Evolutionary conservation across 2,329 filamentous ascomycete genomes (phyloP).

Genomic region (Aspergillus arachidicola): DNA sequence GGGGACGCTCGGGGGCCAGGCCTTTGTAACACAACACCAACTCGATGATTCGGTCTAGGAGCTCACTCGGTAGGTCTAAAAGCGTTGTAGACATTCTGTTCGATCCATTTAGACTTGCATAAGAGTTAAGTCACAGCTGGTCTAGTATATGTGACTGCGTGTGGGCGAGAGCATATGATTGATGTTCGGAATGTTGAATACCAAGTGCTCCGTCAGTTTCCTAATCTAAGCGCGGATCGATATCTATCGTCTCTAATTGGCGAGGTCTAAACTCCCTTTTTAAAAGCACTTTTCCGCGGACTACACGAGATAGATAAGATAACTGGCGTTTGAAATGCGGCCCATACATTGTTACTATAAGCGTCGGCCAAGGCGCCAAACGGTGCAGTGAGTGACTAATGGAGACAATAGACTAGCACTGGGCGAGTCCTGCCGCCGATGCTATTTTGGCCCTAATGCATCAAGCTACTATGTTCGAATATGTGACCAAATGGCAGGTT

Average conservation of each 20-base stretch:
- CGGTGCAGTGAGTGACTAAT: too few relatives aligned
- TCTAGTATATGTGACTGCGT: background rate
- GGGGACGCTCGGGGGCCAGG: background rate
- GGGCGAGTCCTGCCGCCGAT: too few relatives aligned
- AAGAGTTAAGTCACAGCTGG: background rate
- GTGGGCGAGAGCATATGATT: background rate
- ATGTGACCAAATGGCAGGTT: too few relatives aligned
- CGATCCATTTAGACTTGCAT: accelerated
- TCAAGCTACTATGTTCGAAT: too few relatives aligned
- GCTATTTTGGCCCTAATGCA: too few relatives aligned
- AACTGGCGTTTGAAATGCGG: too few relatives aligned
- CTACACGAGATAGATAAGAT: too few relatives aligned
- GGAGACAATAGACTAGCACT: too few relatives aligned
- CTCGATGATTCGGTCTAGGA: slow-evolving; percentile 7
- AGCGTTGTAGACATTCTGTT: background rate
- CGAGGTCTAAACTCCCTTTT: too few relatives aligned
- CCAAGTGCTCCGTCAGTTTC: background rate
- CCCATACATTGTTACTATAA: too few relatives aligned
- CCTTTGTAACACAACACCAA: background rate
- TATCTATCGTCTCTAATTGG: background rate
- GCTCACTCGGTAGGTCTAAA: background rate
- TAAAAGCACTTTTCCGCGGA: too few relatives aligned
- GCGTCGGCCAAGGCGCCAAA: too few relatives aligned
- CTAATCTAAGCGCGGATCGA: background rate
- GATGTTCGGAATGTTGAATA: background rate